phyloP scores from a whole-genome alignment of 164 flowering plant species.

The Tetracentron sinense region DNA sequence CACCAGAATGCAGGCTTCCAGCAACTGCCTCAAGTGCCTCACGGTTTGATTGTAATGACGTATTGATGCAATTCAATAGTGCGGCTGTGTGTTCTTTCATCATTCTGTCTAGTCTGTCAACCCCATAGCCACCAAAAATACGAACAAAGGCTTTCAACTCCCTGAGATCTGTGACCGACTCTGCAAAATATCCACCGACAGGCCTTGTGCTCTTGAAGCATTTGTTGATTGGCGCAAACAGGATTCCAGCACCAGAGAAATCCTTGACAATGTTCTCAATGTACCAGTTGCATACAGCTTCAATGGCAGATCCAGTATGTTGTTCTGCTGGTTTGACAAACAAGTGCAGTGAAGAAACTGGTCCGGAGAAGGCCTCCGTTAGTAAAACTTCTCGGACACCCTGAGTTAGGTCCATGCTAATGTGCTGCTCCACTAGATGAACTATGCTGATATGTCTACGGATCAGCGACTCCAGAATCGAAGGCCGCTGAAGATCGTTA shows the following conservation, averaged over 20 bases:
- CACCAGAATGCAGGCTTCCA: slow-evolving; percentile 74
- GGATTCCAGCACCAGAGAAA: slow-evolving; percentile 77
- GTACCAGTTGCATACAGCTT: slow-evolving; percentile 92
- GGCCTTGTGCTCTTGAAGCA: slow-evolving; percentile 92
- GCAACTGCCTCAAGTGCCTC: slow-evolving; percentile 83
- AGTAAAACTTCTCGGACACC: slow-evolving; percentile 86
- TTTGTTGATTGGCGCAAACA: slow-evolving; percentile 74
- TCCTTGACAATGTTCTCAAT: slow-evolving; percentile 93
- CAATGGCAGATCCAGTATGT: slow-evolving; percentile 71
- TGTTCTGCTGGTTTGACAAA: slow-evolving; percentile 70
- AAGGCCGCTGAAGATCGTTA: slow-evolving; percentile 91
- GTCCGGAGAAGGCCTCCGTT: slow-evolving; percentile 80
- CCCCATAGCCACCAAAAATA: slow-evolving; percentile 95
- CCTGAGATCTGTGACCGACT: slow-evolving; percentile 76
- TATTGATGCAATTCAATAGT: slow-evolving; percentile 86
- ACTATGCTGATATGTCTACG: slow-evolving; percentile 76
- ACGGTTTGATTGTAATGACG: slow-evolving; percentile 79
- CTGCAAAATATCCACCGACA: slow-evolving; percentile 94
- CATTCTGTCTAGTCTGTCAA: slow-evolving; percentile 78
- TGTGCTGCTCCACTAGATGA: slow-evolving; percentile 91
- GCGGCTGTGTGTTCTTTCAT: slow-evolving; percentile 94
- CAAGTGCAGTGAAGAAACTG: slow-evolving; percentile 79
- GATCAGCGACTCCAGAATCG: slow-evolving; percentile 68
- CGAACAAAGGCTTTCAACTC: slow-evolving; percentile 84
- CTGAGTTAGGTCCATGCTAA: slow-evolving; percentile 95